phyloP scores from a whole-genome alignment of 164 flowering plant species.

The Stephania yunnanensis region DNA sequence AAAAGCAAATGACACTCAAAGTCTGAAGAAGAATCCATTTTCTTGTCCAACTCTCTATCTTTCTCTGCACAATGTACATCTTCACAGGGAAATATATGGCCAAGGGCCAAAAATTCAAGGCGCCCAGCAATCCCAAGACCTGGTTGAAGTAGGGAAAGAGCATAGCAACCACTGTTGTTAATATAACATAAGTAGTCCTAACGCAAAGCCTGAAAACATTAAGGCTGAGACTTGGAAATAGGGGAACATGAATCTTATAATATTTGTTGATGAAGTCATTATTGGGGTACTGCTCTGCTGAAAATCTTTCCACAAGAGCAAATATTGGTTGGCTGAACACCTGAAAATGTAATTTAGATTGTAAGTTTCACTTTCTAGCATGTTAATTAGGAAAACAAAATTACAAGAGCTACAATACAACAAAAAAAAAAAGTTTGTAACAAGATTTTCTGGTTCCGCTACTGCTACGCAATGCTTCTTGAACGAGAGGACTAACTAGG shows the following conservation, averaged over 20 bases:
- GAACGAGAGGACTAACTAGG: too few relatives aligned
- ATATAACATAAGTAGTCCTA: slow-evolving; percentile 42
- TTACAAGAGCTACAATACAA: too few relatives aligned
- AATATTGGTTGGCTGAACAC: slow-evolving; percentile 54
- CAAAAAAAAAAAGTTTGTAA: too few relatives aligned
- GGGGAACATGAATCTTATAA: slow-evolving; percentile 33
- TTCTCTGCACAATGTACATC: slow-evolving; percentile 37
- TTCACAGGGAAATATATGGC: slow-evolving; percentile 42
- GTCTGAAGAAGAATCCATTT: slow-evolving; percentile 31
- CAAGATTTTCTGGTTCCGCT: too few relatives aligned
- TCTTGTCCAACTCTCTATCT: slow-evolving; percentile 27
- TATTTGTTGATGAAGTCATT: slow-evolving; percentile 34
- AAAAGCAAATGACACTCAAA: slow-evolving; percentile 31
- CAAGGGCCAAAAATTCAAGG: slow-evolving; percentile 60
- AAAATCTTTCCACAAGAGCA: slow-evolving; percentile 39
- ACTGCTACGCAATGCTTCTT: too few relatives aligned
- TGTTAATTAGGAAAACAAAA: too few relatives aligned
- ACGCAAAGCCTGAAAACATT: slow-evolving; percentile 36
- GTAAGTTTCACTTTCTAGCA: not conserved
- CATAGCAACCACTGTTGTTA: slow-evolving; percentile 53
- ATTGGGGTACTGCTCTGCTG: slow-evolving; percentile 27
- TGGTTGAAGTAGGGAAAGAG: slow-evolving; percentile 64
- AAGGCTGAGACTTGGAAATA: slow-evolving; percentile 23
- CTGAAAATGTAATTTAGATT: slow-evolving; percentile 4
- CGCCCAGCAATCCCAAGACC: slow-evolving; percentile 57